Percentiles rank a stretch among this genome's conserved stretches.
These are phyloP conservation scores for Fusarium metavorans DNA, from an alignment of 2,329 filamentous ascomycete genomes.

Conservation along the genomic window DNA sequence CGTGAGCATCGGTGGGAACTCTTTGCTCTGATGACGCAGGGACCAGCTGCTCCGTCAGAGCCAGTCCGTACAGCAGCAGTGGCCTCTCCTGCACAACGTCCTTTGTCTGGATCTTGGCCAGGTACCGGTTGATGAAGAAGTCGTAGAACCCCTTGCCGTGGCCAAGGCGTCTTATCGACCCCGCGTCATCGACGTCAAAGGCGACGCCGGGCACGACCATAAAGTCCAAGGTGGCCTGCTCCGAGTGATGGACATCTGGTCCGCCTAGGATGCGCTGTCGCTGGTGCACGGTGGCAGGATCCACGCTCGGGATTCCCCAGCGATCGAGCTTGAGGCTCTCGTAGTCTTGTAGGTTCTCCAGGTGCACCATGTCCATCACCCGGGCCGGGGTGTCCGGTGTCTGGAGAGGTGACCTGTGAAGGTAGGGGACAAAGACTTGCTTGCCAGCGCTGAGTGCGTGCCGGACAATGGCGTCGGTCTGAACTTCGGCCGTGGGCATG, in stretches of 20 bases:
- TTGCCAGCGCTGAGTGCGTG: constrained; percentile 84
- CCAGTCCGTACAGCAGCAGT: constrained; percentile 77
- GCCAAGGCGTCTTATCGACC: constrained; percentile 79
- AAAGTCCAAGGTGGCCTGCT: constrained; percentile 75
- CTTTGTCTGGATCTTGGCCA: constrained; percentile 56
- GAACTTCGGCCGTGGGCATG: constrained; percentile 90
- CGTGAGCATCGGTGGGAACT: constrained; percentile 80
- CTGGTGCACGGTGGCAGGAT: constrained; percentile 70
- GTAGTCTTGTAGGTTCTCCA: constrained; percentile 81
- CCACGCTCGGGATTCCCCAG: constrained; percentile 95
- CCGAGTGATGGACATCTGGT: constrained; percentile 57
- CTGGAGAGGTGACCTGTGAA: constrained; percentile 71
- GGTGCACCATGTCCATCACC: constrained; percentile 95
- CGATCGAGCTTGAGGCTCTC: constrained; percentile 79
- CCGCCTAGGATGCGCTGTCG: constrained; percentile 81
- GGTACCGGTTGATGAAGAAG: constrained; percentile 85
- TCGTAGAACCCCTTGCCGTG: constrained; percentile 99
- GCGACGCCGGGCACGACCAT: constrained; percentile 94
- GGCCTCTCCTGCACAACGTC: constrained; percentile 50
- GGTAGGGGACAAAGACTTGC: constrained; percentile 90
- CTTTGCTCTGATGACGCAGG: constrained; percentile 65
- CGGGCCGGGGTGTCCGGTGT: constrained; percentile 66
- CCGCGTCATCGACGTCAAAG: constrained; percentile 75
- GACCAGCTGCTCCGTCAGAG: constrained; percentile 88
- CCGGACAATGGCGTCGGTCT: constrained; percentile 83